A percentile compares a stretch with the other conserved stretches of the same genome.
phyloP scores from a whole-genome alignment of 208 protist genomes.

The Wallacemonas sp. region DNA sequence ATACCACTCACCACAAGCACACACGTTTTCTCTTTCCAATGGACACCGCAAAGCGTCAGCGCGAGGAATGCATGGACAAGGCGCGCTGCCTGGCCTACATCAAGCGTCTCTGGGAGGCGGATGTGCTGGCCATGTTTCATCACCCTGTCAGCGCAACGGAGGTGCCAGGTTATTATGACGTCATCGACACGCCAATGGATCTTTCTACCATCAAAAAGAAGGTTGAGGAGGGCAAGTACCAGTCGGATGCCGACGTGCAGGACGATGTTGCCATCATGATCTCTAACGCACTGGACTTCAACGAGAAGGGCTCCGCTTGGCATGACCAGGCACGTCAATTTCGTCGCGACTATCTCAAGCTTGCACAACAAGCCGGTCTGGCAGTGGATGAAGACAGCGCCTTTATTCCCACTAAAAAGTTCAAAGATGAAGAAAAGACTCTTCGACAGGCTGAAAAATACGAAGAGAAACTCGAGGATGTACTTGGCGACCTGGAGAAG shows the following conservation, averaged over 20 bases:
- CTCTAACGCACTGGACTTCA: constrained; percentile 86
- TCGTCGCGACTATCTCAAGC: constrained; percentile 40
- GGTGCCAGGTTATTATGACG: constrained; percentile 74
- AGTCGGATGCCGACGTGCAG: constrained; percentile 63
- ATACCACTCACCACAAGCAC: not conserved
- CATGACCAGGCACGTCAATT: constrained; percentile 63
- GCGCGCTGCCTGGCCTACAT: constrained; percentile 65
- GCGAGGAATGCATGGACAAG: constrained; percentile 45
- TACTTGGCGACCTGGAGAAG: constrained; percentile 73
- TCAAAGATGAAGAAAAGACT: constrained; percentile 83
- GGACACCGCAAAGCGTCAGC: constrained; percentile 33
- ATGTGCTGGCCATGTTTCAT: constrained; percentile 87
- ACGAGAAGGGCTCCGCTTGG: constrained; percentile 66
- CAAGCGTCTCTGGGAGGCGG: constrained; percentile 66
- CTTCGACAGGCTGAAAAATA: constrained; percentile 66
- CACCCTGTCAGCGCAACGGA: constrained; percentile 78
- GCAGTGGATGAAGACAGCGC: constrained; percentile 64
- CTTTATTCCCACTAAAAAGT: constrained; percentile 74
- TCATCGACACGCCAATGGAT: constrained; percentile 73
- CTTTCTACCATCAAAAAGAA: constrained; percentile 74
- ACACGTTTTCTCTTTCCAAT: not conserved
- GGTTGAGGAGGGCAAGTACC: constrained; percentile 65
- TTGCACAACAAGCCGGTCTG: constrained; percentile 55
- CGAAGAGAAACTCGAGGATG: constrained; percentile 62
- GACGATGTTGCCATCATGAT: constrained; percentile 86